phyloP scores from a whole-genome alignment of 805 yeast genomes.

The Pichia heedii region DNA sequence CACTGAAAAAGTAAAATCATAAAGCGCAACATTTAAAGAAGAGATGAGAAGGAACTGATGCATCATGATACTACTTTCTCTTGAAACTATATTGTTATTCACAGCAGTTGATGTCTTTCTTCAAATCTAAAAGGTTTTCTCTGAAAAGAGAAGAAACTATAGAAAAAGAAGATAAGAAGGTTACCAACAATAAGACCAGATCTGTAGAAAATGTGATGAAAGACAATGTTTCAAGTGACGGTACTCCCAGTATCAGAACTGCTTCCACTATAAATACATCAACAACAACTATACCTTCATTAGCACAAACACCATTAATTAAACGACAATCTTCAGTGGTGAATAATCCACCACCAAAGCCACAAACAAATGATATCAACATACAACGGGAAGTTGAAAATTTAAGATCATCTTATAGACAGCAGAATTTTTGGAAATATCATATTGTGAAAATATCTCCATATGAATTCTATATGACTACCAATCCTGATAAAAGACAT shows the following conservation, averaged over 20 bases:
- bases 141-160: not conserved
- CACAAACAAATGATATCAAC: constrained; percentile 1
- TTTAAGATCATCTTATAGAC: constrained; percentile 7
- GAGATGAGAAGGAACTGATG: no score
- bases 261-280: not conserved
- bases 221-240: not conserved
- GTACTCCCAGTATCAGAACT: not conserved
- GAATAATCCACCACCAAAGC: not conserved
- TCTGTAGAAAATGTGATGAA: not conserved
- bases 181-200: not conserved
- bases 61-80: no score
- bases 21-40: no score
- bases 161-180: no score
- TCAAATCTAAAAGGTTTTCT: not conserved
- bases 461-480: constrained; percentile 47
- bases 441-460: constrained; percentile 48
- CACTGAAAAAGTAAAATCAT: no score
- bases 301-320: constrained; percentile 3
- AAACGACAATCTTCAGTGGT: not conserved
- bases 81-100: no score
- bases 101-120: no score
- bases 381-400: constrained; percentile 5
- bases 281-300: not conserved
- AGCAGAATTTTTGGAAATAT: constrained; percentile 47
- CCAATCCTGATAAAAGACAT: constrained; percentile 58